phyloP scores from a whole-genome alignment of 176 grass and related monocot species.

The Musa beccarii region DNA sequence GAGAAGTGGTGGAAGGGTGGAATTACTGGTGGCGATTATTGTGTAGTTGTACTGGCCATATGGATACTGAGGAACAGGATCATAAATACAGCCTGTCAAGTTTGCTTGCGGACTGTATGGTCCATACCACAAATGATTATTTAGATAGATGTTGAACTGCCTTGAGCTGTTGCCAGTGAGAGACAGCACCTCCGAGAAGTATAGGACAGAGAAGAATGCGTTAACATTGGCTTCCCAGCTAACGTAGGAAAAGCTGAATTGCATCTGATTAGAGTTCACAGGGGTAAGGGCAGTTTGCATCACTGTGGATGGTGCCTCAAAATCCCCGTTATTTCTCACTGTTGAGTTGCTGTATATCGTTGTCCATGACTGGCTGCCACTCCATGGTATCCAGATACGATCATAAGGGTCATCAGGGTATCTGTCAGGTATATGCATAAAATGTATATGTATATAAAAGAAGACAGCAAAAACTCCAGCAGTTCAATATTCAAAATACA shows the following conservation, averaged over 20 bases:
- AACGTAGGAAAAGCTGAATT: neutral
- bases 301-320: slow-evolving; percentile 2
- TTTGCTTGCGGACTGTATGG: neutral
- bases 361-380: neutral
- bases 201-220: neutral
- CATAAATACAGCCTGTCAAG: neutral
- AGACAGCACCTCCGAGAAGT: neutral
- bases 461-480: no score
- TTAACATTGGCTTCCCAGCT: no score
- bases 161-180: neutral
- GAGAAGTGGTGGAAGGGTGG: neutral
- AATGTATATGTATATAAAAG: no score
- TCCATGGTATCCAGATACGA: slow-evolving; percentile 2
- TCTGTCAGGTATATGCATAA: neutral
- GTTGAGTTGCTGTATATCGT: neutral
- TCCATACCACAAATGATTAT: neutral
- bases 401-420: slow-evolving; percentile 7
- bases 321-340: neutral
- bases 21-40: neutral
- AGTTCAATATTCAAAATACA: no score
- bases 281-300: neutral
- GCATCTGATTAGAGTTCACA: neutral
- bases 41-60: neutral
- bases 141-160: neutral
- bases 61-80: no score